A percentile compares a stretch with the other conserved stretches of the same genome.
phyloP scores from a whole-genome alignment of 768 basidiomycete genomes.

The Auriculariales sp. region DNA sequence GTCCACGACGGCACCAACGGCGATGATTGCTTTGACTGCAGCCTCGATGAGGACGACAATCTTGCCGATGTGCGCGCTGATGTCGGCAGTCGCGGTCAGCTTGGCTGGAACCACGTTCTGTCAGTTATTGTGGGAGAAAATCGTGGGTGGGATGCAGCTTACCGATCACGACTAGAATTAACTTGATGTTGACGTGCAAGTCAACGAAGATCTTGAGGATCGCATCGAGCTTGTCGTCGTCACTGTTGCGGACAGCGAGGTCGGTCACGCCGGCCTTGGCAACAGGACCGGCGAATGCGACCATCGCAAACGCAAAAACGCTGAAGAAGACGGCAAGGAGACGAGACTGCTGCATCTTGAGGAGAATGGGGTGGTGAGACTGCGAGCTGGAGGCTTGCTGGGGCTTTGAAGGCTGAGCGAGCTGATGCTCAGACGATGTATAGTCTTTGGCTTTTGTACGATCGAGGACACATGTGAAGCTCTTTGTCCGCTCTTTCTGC shows the following conservation, averaged over 20 bases:
- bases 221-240: not conserved
- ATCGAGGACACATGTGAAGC: too few relatives aligned
- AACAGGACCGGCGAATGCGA: not conserved
- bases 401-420: too few relatives aligned
- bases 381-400: too few relatives aligned
- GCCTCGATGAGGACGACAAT: not conserved
- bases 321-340: not conserved
- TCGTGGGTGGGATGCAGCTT: not conserved
- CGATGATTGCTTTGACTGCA: not conserved
- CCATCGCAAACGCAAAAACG: not conserved
- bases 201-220: not conserved
- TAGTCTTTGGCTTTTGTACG: too few relatives aligned
- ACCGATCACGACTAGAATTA: not conserved
- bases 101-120: not conserved
- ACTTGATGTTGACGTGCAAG: not conserved
- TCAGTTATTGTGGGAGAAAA: not conserved
- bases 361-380: too few relatives aligned
- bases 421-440: too few relatives aligned
- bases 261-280: not conserved
- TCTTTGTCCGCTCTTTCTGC: too few relatives aligned
- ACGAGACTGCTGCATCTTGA: too few relatives aligned
- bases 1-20: not conserved
- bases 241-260: not conserved
- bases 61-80: not conserved
- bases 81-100: not conserved